Conservation (phyloP, 1,284 basidiomycete species). For the Moesziomyces sp. region DNA sequence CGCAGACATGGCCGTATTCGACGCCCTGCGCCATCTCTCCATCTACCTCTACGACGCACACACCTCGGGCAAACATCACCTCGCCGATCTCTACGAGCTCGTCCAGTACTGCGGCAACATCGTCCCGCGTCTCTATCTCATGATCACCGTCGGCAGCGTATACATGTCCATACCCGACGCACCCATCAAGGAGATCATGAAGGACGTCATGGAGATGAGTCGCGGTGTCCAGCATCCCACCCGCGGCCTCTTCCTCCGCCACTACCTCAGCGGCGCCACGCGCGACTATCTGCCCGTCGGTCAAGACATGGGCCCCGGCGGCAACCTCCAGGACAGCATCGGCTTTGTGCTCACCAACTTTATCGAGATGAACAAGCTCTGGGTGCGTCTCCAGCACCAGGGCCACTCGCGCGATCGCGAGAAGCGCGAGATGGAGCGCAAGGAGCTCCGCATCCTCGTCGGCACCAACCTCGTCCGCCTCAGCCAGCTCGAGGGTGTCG, state of each 20-base stretch:
- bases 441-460: slow-evolving; percentile 66
- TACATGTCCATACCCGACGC: slow-evolving; percentile 68
- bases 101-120: slow-evolving; percentile 68
- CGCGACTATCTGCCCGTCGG: slow-evolving; percentile 66
- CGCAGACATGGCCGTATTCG: slow-evolving; percentile 65
- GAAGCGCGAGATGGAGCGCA: slow-evolving; percentile 65
- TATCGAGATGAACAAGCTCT: slow-evolving; percentile 68
- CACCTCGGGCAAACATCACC: slow-evolving; percentile 62
- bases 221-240: slow-evolving; percentile 67
- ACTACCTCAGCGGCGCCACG: slow-evolving; percentile 66
- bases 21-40: slow-evolving; percentile 65
- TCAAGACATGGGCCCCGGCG: slow-evolving; percentile 58
- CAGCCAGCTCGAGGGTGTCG: slow-evolving; percentile 66
- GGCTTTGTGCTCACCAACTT: slow-evolving; percentile 67
- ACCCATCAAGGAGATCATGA: slow-evolving; percentile 68
- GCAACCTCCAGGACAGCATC: slow-evolving; percentile 65
- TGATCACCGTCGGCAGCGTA: slow-evolving; percentile 67
- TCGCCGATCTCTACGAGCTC: slow-evolving; percentile 67
- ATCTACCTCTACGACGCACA: slow-evolving; percentile 67
- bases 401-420: slow-evolving; percentile 66
- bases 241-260: slow-evolving; percentile 66
- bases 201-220: slow-evolving; percentile 67
- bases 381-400: slow-evolving; percentile 67
- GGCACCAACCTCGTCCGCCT: slow-evolving; percentile 68
- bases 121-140: slow-evolving; percentile 66